Evolutionary conservation across 1,284 basidiomycete genomes (phyloP).

Genomic region (Paramarasmius palmivorus): DNA sequence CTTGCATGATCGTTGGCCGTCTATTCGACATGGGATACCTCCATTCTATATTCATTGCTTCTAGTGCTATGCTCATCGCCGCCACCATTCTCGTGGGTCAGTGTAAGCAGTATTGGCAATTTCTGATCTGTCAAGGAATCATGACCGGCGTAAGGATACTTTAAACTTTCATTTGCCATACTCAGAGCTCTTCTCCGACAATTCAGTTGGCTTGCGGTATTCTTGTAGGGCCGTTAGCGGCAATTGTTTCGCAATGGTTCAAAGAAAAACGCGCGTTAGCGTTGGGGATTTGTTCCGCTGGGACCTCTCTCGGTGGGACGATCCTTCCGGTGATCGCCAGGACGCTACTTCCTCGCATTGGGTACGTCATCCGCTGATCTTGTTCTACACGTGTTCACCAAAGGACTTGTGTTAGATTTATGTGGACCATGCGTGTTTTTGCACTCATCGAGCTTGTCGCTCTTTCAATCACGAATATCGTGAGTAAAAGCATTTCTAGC

Average conservation of each 20-base stretch:
- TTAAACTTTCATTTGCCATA: background rate
- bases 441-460: background rate
- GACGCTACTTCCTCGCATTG: background rate
- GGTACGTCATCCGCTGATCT: background rate
- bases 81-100: conserved; percentile 57
- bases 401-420: background rate
- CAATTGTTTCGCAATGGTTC: conserved; percentile 1
- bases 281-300: background rate
- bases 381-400: too few relatives aligned
- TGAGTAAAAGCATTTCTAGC: background rate
- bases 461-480: background rate
- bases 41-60: conserved; percentile 40
- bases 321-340: background rate
- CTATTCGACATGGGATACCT: conserved; percentile 64
- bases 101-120: conserved; percentile 61
- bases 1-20: conserved; percentile 49
- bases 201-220: background rate
- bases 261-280: background rate
- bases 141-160: conserved; percentile 41
- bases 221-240: background rate
- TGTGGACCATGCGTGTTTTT: background rate
- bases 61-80: conserved; percentile 45
- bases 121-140: conserved; percentile 56
- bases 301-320: background rate
- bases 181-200: background rate